phyloP scores from a whole-genome alignment of 257 asterid genomes.

The Osmanthus fragrans region DNA sequence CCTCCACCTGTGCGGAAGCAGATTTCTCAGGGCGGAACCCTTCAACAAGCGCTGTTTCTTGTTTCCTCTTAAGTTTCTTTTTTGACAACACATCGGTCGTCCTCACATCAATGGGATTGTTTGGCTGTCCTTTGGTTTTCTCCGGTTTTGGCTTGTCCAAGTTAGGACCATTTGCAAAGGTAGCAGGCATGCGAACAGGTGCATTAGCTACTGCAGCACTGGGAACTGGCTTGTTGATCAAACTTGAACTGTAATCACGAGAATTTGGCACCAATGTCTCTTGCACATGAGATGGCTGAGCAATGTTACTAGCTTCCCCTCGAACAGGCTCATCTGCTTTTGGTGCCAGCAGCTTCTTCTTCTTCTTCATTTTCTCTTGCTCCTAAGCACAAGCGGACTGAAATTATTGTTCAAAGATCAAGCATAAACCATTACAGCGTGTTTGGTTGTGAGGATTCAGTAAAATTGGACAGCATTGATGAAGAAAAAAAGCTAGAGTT shows the following conservation, averaged over 20 bases:
- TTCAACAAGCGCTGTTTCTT: conserved; percentile 38
- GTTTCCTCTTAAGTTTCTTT: conserved; percentile 72
- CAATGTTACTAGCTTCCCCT: conserved; percentile 35
- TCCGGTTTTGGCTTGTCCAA: conserved; percentile 59
- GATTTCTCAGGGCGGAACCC: conserved; percentile 45
- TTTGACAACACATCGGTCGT: conserved; percentile 37
- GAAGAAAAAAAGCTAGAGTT: neutral
- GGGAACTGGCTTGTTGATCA: conserved; percentile 39
- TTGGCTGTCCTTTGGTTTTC: conserved; percentile 43
- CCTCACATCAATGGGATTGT: conserved; percentile 33
- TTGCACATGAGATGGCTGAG: conserved; percentile 40
- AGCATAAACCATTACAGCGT: neutral
- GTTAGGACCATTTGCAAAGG: conserved; percentile 32
- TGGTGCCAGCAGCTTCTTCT: conserved; percentile 36
- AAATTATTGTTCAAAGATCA: neutral
- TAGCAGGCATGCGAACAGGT: conserved; percentile 39
- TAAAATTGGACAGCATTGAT: neutral
- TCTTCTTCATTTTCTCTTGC: conserved; percentile 64
- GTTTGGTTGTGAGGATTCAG: neutral
- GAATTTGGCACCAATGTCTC: conserved; percentile 40
- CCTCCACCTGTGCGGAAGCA: conserved; percentile 36
- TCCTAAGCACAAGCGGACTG: conserved; percentile 37
- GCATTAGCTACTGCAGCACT: conserved; percentile 37
- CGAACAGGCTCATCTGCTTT: conserved; percentile 39
- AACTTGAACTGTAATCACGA: conserved; percentile 30